phyloP scores from a whole-genome alignment of 2,329 filamentous ascomycete genomes.

The Calonectria naviculata region DNA sequence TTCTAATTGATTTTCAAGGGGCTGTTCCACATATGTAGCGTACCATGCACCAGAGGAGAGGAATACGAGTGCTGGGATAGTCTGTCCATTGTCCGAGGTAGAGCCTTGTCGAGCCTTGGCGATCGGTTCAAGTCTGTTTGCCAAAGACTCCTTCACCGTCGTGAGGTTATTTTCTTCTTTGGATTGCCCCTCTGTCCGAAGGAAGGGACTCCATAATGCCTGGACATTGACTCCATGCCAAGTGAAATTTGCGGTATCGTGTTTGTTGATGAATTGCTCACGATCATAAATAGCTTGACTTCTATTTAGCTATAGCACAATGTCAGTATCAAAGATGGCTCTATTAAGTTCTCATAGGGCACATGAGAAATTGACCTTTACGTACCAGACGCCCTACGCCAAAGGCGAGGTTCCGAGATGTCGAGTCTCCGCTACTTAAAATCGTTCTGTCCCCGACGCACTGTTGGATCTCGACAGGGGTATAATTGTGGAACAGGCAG shows the following conservation, averaged over 20 bases:
- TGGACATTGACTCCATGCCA: background rate
- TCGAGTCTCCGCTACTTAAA: conserved; percentile 69
- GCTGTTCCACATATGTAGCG: background rate
- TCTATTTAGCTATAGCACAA: background rate
- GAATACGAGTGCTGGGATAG: conserved; percentile 35
- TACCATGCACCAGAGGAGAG: conserved; percentile 42
- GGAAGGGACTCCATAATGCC: background rate
- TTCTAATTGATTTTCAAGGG: background rate
- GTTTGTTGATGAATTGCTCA: background rate
- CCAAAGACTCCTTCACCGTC: conserved; percentile 7
- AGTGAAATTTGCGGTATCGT: background rate
- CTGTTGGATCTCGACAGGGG: conserved; percentile 56
- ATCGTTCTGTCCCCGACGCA: conserved; percentile 63
- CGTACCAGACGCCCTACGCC: conserved; percentile 10
- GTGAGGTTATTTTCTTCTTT: background rate
- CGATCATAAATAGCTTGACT: background rate
- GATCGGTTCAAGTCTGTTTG: conserved; percentile 36
- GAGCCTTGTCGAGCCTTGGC: conserved; percentile 27
- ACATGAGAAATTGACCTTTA: background rate
- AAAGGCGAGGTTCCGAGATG: conserved; percentile 67
- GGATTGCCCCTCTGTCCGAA: background rate
- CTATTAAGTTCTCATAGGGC: background rate
- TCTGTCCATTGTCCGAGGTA: conserved; percentile 28
- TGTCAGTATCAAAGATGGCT: background rate
- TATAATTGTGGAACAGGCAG: conserved; percentile 68